Percentiles rank a stretch among this genome's conserved stretches.
phyloP scores from a whole-genome alignment of 2,329 filamentous ascomycete genomes.

The Aspergillus pseudoviridinutans region DNA sequence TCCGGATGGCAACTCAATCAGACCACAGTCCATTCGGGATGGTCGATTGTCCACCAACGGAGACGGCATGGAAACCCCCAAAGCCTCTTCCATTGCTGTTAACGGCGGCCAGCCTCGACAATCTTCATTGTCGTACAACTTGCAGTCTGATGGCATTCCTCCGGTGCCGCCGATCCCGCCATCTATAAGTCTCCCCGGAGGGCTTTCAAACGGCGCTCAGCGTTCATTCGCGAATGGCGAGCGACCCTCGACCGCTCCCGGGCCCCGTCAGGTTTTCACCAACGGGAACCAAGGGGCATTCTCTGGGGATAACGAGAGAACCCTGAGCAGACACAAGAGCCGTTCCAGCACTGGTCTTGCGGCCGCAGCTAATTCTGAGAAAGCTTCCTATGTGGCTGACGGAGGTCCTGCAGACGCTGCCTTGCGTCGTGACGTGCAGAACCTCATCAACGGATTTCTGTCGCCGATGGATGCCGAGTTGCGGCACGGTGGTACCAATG shows the following conservation, averaged over 20 bases:
- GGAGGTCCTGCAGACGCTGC: constrained; percentile 18
- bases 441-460: constrained; percentile 35
- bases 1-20: constrained; percentile 23
- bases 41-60: constrained; percentile 15
- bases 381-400: constrained; percentile 10
- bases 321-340: constrained; percentile 32
- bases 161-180: constrained; percentile 45
- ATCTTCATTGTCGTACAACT: constrained; percentile 5
- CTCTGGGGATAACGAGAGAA: constrained; percentile 18
- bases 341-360: constrained; percentile 30
- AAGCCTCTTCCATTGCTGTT: constrained; percentile 20
- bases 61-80: constrained; percentile 32
- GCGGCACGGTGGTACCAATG: constrained; percentile 12
- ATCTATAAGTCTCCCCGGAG: constrained; percentile 38
- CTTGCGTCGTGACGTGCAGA: constrained; percentile 31
- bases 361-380: constrained; percentile 10
- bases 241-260: constrained; percentile 32
- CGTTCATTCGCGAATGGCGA: constrained; percentile 26
- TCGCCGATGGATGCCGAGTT: constrained; percentile 20
- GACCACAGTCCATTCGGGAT: constrained; percentile 24
- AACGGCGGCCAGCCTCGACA: constrained; percentile 11
- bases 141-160: constrained; percentile 35
- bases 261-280: constrained; percentile 14
- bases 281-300: constrained; percentile 19
- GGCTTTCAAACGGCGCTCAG: constrained; percentile 38